Evolutionary conservation across 2,329 filamentous ascomycete genomes (phyloP), one percentile per base, ranked within the genome.

Genomic region (Colletotrichum sp.): DNA sequence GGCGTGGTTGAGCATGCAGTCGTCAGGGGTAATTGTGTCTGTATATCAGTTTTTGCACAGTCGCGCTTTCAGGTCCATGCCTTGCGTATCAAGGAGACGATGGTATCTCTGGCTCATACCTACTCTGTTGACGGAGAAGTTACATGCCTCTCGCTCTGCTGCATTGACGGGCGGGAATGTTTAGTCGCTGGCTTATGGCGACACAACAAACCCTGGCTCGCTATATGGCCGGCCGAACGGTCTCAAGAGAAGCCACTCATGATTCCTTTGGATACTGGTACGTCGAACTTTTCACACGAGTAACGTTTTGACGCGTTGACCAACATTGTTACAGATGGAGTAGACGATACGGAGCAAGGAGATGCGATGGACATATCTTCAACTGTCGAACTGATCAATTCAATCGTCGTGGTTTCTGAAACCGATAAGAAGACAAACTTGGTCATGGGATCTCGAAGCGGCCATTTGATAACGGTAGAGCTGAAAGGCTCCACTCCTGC

Each of bases 381-480:
- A 4, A 68, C 59, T 9, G 32, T 78, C 9, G 77, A 78, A 52
- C 66, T 72, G 2, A 80, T 90, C 24, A 90, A 87, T 10, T 90
- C 87, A 69, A 83, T 91, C 43, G 83, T 84, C 34, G 75, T 80
- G 55, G 78, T 86, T 9, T 34, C 52, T 8, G 78, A 79, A 4
- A 80, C 84, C 68, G 77, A 76, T 4, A 74, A 80, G 14, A 80
- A 79, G 8, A 78, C 81, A 1, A 79, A 84, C 16, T 66, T 91
- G 3, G 79, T 87, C 6, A 79, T 86, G 10, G 90, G 90, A 10
- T 90, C 89, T 30, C 86, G 89, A 68, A 88, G 87, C 71, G 90
- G 90, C 2, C 85, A 89, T 43, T 80, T 91, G 3, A 80, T 90
- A 32, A 89, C 84, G 0, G 69, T 89, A 30, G 78, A 78, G 18